Percentiles rank a stretch among this genome's conserved stretches.
phyloP scores from a whole-genome alignment of 495 filamentous ascomycete species.

The Neurospora hispaniola region DNA sequence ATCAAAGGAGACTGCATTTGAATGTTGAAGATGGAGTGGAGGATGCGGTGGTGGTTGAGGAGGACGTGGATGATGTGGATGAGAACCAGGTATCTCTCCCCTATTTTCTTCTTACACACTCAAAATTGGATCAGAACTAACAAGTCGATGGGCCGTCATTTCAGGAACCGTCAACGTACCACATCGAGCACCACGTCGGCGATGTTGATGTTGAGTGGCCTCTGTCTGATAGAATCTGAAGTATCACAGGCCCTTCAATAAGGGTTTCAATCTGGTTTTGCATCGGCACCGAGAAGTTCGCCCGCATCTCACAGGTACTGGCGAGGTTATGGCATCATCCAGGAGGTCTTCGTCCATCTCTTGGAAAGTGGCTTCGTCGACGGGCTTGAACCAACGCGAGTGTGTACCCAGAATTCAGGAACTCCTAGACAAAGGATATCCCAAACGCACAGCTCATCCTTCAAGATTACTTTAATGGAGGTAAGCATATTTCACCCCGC shows the following conservation, averaged over 20 bases:
- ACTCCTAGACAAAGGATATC: background rate
- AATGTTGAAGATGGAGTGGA: background rate
- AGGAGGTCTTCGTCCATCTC: background rate
- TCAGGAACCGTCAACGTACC: background rate
- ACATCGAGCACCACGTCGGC: background rate
- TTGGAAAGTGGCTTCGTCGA: background rate
- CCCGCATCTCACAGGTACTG: background rate
- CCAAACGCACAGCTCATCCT: background rate
- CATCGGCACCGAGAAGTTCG: background rate
- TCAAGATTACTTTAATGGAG: background rate
- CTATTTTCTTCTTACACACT: background rate
- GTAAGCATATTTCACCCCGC: too few species aligned
- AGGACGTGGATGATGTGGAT: background rate
- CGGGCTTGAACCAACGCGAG: background rate
- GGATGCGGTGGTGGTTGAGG: background rate
- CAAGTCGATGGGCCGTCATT: background rate
- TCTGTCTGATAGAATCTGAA: background rate
- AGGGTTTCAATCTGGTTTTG: background rate
- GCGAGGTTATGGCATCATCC: background rate
- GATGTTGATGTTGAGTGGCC: background rate
- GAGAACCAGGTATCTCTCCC: background rate
- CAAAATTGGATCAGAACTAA: background rate
- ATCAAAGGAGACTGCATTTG: background rate
- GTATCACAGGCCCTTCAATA: background rate
- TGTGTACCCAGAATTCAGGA: background rate